These are phyloP conservation scores for Cutaneotrichosporon sp. DNA, from an alignment of 1,284 basidiomycete genomes.

Conservation along the genomic window DNA sequence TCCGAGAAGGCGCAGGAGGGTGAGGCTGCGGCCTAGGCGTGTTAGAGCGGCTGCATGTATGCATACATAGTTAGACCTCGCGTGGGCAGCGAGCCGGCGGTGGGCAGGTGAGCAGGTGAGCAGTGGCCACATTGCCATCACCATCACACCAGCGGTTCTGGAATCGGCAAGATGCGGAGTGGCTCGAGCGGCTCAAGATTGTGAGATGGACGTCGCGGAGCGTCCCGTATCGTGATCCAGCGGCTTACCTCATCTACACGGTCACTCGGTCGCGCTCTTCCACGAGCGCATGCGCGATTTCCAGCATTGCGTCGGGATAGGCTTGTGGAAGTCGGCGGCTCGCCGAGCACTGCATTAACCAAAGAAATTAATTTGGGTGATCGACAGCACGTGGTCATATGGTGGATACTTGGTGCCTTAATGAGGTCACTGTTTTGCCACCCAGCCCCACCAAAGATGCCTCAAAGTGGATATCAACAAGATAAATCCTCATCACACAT, in stretches of 20 bases:
- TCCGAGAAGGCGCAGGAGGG: conserved; percentile 20
- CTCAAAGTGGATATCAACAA: not conserved
- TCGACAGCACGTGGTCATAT: not conserved
- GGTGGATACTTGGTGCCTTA: not conserved
- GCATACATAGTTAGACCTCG: conserved; percentile 19
- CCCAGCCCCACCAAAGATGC: not conserved
- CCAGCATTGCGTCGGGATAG: not conserved
- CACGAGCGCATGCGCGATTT: conserved; percentile 4
- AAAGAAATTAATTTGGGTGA: not conserved
- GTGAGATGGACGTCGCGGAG: not conserved
- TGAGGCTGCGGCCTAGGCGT: conserved; percentile 23
- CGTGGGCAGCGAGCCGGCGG: not conserved
- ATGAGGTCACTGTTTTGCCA: conserved; percentile 11
- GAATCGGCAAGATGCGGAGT: not conserved
- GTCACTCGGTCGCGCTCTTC: conserved; percentile 1
- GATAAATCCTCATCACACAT: not conserved
- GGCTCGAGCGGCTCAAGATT: not conserved
- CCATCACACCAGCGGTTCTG: not conserved
- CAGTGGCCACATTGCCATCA: too few species aligned
- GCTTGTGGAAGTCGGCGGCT: conserved; percentile 1
- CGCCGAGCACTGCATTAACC: conserved; percentile 2
- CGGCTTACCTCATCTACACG: not conserved
- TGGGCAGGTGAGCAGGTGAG: too few species aligned
- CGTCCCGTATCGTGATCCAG: not conserved
- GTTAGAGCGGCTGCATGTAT: conserved; percentile 18